Base-by-base conservation (phyloP, 2,329 filamentous ascomycete genomes). In the Proliferodiscus dingleyae region DNA sequence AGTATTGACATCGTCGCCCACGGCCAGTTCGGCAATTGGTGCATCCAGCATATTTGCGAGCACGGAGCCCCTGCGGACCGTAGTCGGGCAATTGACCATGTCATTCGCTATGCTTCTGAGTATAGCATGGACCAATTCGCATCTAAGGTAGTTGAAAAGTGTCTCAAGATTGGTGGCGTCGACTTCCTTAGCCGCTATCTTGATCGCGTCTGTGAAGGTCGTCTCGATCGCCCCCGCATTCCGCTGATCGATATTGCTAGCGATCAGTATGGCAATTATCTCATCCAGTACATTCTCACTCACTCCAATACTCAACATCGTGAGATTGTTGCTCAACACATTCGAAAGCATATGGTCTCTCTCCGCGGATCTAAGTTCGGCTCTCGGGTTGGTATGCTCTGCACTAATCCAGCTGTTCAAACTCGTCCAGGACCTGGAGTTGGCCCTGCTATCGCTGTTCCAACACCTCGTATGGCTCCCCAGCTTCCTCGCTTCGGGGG, bases 41-140 rank as follows among this genome's bases (percentile, higher is more conserved):
- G 93, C 71, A 97, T 98, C 61, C 93, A 98, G 70, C 93, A 98
- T 68, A 89, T 98, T 59, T 98, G 93, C 68, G 93, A 98, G 67
- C 93, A 98, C 64, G 91, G 94, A 41, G 85, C 85, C 46, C 86
- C 90, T 24, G 83, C 85, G 32, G 94, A 98, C 67, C 90, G 91
- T 59, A 91, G 85, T 68, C 85, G 90, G 56, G 93, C 94, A 36
- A 85, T 96, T 61, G 91, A 98, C 57, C 91, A 97, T 66, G 91
- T 98, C 61, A 85, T 98, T 56, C 85, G 85, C 53, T 95, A 89
- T 68, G 88, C 90, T 24, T 87, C 89, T 13, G 90, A 96, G 68
- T 98, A 97, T 70, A 97, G 91, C 68, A 96, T 95, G 78, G 93
- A 98, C 59, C 93, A 98, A 63, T 98, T 96, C 64, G 94, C 93